Evolutionary conservation across 106 monocot species (phyloP), one percentile per base, ranked within the genome.

Genomic region (Dendrobium officinale): DNA sequence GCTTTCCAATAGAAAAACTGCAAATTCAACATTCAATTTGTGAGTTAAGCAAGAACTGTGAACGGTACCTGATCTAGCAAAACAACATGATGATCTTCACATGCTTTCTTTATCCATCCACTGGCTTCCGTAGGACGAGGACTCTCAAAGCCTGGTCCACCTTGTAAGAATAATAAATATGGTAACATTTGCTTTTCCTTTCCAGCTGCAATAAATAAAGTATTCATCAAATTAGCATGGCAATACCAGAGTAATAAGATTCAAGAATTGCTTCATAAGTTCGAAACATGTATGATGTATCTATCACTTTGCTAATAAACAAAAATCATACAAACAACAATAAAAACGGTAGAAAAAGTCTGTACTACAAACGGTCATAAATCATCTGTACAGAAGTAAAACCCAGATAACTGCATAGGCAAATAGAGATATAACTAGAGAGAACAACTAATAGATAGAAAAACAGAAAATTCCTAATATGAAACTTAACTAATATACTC

Each of bases 21-120:
- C 51, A 51, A 51, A 51, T 13, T 51, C 27, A 51, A 48, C 20
- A 45, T 10, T 45, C 17, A 27, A 27, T 10, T 67, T 43, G 75
- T 55, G 24, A 18, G 56, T 73, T 20, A 20, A 55, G 74, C 19
- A 3, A 17, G 15, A 42, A 51, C 40, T 29, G 42, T 61, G 16
- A 42, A 40, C 26, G n/a, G 31, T 61, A 75, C 97, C 91, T 98
- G 97, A 83, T 95, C 97, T 27, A 98, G 81, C 55, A 98, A 87
- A 85, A 98, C 84, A 81, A 98, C 88, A 74, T 86, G 89, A 72
- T 98, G 86, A 17, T 92, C 92, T 80, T 98, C 97, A 76, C 92
- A 92, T 41, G 97, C 92, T 83, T 88, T 98, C 84, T 92, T 98
- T 45, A 98, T 45, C 97, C 97, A 98, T 81, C 94, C 97, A 90